Evolutionary conservation across 805 yeast species (phyloP).

Genomic region (Candida maris): DNA sequence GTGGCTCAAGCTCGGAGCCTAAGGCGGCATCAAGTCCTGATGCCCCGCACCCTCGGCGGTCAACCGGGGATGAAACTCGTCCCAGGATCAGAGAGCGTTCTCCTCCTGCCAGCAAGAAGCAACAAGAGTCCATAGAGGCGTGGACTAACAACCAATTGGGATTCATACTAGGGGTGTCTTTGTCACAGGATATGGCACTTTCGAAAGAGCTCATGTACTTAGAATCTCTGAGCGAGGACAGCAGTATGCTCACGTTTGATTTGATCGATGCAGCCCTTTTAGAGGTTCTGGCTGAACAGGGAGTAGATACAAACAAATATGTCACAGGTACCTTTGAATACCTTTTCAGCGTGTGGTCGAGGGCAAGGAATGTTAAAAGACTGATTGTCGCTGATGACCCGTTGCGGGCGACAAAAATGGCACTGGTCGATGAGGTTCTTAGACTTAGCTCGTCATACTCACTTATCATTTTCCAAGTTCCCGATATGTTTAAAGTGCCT

Average conservation of each 20-base stretch:
- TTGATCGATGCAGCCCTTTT: conserved; percentile 49
- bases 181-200: conserved; percentile 24
- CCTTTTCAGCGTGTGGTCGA: conserved; percentile 42
- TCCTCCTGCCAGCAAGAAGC: conserved; percentile 1
- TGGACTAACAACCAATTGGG: conserved; percentile 42
- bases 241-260: conserved; percentile 26
- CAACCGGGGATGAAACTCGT: not conserved
- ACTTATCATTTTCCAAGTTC: conserved; percentile 62
- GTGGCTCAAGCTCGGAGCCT: not conserved
- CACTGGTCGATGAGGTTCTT: conserved; percentile 45
- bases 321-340: conserved; percentile 43
- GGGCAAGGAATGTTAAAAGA: conserved; percentile 40
- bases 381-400: conserved; percentile 40
- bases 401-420: conserved; percentile 33
- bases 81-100: not conserved
- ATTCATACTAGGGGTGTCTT: conserved; percentile 34
- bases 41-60: not conserved
- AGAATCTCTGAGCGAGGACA: conserved; percentile 24
- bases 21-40: not conserved
- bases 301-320: conserved; percentile 31
- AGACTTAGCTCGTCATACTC: conserved; percentile 58
- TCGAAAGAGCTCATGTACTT: conserved; percentile 16
- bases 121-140: conserved; percentile 22
- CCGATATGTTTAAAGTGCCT: conserved; percentile 53
- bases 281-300: conserved; percentile 54